These are phyloP conservation scores for Cajanus cajan DNA, from an alignment of 306 rosid species.

Conservation along the genomic window DNA sequence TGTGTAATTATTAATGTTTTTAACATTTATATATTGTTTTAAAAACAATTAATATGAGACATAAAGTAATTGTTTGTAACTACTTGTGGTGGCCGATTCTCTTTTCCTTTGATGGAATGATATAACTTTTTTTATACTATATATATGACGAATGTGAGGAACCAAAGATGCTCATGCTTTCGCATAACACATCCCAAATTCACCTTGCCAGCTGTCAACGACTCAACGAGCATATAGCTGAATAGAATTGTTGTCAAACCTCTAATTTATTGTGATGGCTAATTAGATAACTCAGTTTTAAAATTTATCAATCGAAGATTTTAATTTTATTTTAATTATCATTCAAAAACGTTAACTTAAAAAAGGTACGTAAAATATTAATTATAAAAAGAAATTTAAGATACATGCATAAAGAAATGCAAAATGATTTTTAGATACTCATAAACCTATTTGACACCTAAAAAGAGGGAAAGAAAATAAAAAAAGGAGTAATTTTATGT, in stretches of 20 bases:
- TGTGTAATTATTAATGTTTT: neutral
- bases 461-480: no score
- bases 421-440: no score
- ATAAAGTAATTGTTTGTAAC: neutral
- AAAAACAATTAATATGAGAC: neutral
- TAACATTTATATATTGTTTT: neutral
- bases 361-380: neutral
- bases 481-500: no score
- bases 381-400: neutral
- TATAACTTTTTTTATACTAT: neutral
- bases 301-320: neutral
- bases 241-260: neutral
- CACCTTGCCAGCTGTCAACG: constrained; percentile 5
- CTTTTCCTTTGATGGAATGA: constrained; percentile 25
- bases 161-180: neutral
- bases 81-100: neutral
- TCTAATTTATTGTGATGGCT: neutral
- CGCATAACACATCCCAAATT: neutral
- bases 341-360: neutral
- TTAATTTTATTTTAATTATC: neutral
- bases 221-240: neutral
- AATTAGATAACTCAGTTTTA: neutral
- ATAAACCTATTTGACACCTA: no score
- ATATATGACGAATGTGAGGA: neutral
- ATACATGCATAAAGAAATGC: neutral